A percentile compares a stretch with the other conserved stretches of the same genome.
Evolutionary conservation across 2,329 filamentous ascomycete genomes (phyloP).

Genomic region (Keithomyces neogunnii): DNA sequence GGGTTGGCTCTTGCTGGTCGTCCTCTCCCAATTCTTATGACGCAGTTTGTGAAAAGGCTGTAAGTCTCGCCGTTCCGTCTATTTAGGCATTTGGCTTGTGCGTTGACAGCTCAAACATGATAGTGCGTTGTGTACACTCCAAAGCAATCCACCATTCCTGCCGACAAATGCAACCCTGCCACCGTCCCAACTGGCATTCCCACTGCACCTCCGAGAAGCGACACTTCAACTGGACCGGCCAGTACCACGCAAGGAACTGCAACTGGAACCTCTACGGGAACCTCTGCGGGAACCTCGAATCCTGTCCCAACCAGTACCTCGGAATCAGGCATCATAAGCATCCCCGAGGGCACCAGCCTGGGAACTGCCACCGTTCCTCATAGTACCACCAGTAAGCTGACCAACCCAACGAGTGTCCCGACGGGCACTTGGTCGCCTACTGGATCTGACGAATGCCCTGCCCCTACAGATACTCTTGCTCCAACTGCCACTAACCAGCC

Average conservation of each 20-base stretch:
- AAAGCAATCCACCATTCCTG: conserved; percentile 27
- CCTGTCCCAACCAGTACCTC: background rate
- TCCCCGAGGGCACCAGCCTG: conserved; percentile 44
- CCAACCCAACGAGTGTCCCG: conserved; percentile 2
- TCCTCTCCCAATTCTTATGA: conserved; percentile 28
- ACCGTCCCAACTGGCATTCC: background rate
- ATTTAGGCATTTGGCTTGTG: background rate
- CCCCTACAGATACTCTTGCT: background rate
- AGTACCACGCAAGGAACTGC: background rate
- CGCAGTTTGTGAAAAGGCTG: conserved; percentile 40
- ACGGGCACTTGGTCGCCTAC: conserved; percentile 1
- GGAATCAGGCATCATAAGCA: conserved; percentile 9
- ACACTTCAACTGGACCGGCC: background rate
- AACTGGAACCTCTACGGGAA: background rate
- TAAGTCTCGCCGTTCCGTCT: conserved; percentile 11
- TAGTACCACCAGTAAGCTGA: conserved; percentile 1
- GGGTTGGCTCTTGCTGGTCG: conserved; percentile 31
- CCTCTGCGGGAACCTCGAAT: background rate
- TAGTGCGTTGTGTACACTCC: conserved; percentile 36
- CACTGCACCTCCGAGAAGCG: background rate
- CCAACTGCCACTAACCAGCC: conserved; percentile 6
- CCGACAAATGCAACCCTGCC: conserved; percentile 20
- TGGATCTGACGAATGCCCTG: background rate
- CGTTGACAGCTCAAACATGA: background rate
- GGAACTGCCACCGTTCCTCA: conserved; percentile 43